These are phyloP conservation scores for Acacia confusa DNA, from an alignment of 306 rosid genomes.

Conservation along the genomic window DNA sequence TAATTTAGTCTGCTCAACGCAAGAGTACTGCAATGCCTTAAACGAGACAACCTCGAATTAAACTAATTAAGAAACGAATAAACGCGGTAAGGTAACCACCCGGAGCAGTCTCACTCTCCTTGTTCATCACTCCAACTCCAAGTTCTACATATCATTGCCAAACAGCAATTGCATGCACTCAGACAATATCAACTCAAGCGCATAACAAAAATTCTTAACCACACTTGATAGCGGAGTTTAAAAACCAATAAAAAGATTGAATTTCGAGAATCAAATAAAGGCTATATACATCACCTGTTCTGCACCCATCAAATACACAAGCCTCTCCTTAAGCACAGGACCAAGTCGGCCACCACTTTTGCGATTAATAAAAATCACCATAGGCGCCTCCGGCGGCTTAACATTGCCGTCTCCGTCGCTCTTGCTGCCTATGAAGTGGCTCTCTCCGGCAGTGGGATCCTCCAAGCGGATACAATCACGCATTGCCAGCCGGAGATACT, in stretches of 20 bases:
- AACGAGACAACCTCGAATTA: neutral
- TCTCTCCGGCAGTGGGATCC: constrained; percentile 57
- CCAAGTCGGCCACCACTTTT: constrained; percentile 88
- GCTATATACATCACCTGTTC: constrained; percentile 62
- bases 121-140: neutral
- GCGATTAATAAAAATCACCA: constrained; percentile 78
- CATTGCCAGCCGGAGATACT: constrained; percentile 72
- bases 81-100: neutral
- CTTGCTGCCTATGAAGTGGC: neutral
- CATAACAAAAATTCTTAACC: neutral
- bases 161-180: neutral
- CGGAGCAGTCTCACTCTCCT: neutral
- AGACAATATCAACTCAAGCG: neutral
- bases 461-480: constrained; percentile 61
- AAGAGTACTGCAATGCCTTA: neutral
- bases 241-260: neutral
- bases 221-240: neutral
- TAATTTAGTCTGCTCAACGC: neutral
- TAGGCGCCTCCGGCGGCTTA: constrained; percentile 50
- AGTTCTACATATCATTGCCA: neutral
- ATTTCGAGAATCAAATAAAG: neutral
- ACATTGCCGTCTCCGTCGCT: neutral
- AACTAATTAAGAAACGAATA: neutral
- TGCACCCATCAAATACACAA: constrained; percentile 70
- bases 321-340: constrained; percentile 73